phyloP scores from a whole-genome alignment of 345 rosid genomes.

The Combretum micranthum region DNA sequence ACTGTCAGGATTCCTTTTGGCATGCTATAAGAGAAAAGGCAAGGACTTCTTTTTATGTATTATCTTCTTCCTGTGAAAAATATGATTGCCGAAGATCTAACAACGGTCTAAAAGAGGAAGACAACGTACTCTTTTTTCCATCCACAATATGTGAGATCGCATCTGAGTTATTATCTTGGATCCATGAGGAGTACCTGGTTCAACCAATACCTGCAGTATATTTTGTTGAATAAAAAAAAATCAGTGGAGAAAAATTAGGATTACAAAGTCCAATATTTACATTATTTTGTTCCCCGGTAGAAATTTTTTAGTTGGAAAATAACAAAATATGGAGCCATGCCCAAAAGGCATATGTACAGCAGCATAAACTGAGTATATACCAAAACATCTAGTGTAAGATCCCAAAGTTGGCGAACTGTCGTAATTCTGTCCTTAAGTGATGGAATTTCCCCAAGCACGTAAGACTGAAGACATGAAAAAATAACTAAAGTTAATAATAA shows the following conservation, averaged over 20 bases:
- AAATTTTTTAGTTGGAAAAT: not conserved
- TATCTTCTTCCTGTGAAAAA: not conserved
- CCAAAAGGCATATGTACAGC: not conserved
- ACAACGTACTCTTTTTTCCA: constrained; percentile 76
- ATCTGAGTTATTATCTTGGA: constrained; percentile 79
- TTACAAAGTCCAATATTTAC: not conserved
- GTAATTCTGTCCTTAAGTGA: constrained; percentile 81
- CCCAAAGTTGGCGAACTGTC: constrained; percentile 92
- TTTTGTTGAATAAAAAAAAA: not conserved
- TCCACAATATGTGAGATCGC: constrained; percentile 95
- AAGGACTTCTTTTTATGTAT: not conserved
- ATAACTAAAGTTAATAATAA: constrained; percentile 4
- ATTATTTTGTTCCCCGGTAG: not conserved
- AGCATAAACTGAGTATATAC: constrained; percentile 25
- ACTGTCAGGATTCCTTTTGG: not conserved
- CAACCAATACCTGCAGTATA: constrained; percentile 66
- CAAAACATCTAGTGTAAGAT: constrained; percentile 86
- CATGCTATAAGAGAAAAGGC: not conserved
- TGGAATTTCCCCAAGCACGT: constrained; percentile 96
- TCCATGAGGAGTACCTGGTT: constrained; percentile 98
- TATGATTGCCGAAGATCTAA: too few relatives aligned
- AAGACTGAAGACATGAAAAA: constrained; percentile 48
- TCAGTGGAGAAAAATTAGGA: not conserved
- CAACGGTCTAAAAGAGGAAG: not conserved
- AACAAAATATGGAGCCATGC: not conserved